phyloP scores from a whole-genome alignment of 2,329 filamentous ascomycete genomes.

The Neophaeococcomyces aloes region DNA sequence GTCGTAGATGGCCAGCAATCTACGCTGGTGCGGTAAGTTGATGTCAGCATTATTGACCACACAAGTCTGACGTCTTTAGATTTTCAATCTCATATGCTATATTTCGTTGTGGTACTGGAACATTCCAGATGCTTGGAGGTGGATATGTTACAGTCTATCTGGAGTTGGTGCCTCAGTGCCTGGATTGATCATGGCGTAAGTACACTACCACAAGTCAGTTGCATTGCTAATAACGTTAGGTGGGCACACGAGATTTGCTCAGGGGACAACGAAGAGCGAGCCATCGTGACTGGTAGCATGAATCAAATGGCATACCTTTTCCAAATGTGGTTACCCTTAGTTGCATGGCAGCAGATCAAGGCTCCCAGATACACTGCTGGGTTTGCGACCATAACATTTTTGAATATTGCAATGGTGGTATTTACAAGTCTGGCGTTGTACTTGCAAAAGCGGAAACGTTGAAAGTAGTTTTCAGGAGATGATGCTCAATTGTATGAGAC shows the following conservation, averaged over 20 bases:
- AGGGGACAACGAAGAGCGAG: slow-evolving; percentile 28
- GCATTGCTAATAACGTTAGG: no score
- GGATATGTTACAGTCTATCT: no score
- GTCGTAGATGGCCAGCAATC: slow-evolving; percentile 54
- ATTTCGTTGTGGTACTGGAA: slow-evolving; percentile 57
- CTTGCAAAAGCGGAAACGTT: no score
- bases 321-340: slow-evolving; percentile 54
- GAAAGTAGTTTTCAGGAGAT: no score
- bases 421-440: no score
- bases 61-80: slow-evolving; percentile 40
- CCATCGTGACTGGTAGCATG: slow-evolving; percentile 55
- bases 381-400: slow-evolving; percentile 32
- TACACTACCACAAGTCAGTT: no score
- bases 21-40: slow-evolving; percentile 46
- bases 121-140: slow-evolving; percentile 48
- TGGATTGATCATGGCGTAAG: no score
- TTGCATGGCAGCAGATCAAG: slow-evolving; percentile 52
- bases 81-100: slow-evolving; percentile 37
- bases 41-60: slow-evolving; percentile 35
- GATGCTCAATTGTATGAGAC: no score
- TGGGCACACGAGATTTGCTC: slow-evolving; percentile 47
- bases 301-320: slow-evolving; percentile 61
- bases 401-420: no score
- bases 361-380: slow-evolving; percentile 51
- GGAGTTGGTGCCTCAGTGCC: no score